Conservation (phyloP, 768 basidiomycete species). For the Lactarius sanguifluus region DNA sequence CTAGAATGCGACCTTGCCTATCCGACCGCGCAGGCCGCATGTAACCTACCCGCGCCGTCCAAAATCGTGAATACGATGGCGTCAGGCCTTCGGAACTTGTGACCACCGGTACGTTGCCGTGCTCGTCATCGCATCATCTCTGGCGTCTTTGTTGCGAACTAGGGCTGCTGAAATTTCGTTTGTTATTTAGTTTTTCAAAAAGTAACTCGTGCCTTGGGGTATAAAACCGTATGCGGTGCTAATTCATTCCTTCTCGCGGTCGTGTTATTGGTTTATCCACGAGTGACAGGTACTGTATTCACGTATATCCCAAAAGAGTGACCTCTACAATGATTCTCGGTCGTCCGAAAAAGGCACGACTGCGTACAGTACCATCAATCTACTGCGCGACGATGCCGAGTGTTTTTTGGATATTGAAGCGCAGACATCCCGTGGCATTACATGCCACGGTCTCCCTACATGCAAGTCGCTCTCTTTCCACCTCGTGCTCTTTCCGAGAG, state of each 20-base stretch:
- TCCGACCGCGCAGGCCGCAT: background rate
- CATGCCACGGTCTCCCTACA: background rate
- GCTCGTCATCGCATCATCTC: background rate
- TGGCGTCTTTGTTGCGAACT: background rate
- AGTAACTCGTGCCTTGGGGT: background rate
- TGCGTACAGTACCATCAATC: background rate
- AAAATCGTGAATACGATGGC: background rate
- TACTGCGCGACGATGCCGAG: background rate
- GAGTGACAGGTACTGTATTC: background rate
- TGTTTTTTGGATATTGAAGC: background rate
- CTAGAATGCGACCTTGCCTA: background rate
- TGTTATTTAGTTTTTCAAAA: background rate
- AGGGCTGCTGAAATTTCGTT: background rate
- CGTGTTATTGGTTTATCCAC: background rate
- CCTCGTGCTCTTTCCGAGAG: background rate
- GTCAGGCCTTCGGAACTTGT: background rate
- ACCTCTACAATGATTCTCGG: background rate
- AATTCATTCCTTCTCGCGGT: background rate
- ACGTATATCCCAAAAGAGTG: background rate
- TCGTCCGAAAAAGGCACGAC: background rate
- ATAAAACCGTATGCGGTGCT: background rate
- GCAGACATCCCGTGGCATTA: background rate
- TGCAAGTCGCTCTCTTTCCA: background rate
- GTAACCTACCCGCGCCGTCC: background rate
- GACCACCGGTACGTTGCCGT: background rate